Percentiles rank a stretch among this genome's conserved stretches.
Conservation (phyloP, 2,329 filamentous ascomycete genomes). For the Monosporascus sp. region DNA sequence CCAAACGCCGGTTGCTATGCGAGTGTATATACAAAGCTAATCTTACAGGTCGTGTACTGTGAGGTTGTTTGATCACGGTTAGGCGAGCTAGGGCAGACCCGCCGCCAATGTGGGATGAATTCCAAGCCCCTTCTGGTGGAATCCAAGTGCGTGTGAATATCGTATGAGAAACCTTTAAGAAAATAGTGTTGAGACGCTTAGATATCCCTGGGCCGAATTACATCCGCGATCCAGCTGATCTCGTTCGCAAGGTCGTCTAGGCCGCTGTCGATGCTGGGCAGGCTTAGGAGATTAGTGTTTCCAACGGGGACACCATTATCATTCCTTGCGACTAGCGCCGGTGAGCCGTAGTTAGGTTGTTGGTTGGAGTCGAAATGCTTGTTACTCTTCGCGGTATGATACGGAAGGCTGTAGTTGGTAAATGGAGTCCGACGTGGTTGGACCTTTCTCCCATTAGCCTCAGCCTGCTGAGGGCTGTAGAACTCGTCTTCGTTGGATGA, state of each 20-base stretch:
- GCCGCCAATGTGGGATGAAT: background rate
- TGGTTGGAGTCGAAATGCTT: conserved; percentile 12
- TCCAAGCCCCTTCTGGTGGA: too few species aligned
- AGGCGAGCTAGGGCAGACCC: background rate
- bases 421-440: conserved; percentile 16
- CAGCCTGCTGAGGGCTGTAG: conserved; percentile 7
- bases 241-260: conserved; percentile 35
- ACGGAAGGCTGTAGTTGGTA: conserved; percentile 45
- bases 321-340: conserved; percentile 23
- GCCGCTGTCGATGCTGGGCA: conserved; percentile 25
- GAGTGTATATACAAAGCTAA: background rate
- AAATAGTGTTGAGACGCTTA: background rate
- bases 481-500: conserved; percentile 31
- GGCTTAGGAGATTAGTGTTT: conserved; percentile 19
- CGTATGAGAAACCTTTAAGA: background rate
- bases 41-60: background rate
- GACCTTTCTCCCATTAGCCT: too few species aligned
- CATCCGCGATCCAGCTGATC: conserved; percentile 46
- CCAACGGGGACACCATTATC: conserved; percentile 18
- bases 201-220: conserved; percentile 34
- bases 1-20: background rate
- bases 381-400: conserved; percentile 17
- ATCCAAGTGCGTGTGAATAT: background rate
- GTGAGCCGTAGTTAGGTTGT: conserved; percentile 14
- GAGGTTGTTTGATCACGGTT: background rate